Base-by-base conservation (phyloP, 805 yeast genomes). In the Zygoascus ofunaensis region DNA sequence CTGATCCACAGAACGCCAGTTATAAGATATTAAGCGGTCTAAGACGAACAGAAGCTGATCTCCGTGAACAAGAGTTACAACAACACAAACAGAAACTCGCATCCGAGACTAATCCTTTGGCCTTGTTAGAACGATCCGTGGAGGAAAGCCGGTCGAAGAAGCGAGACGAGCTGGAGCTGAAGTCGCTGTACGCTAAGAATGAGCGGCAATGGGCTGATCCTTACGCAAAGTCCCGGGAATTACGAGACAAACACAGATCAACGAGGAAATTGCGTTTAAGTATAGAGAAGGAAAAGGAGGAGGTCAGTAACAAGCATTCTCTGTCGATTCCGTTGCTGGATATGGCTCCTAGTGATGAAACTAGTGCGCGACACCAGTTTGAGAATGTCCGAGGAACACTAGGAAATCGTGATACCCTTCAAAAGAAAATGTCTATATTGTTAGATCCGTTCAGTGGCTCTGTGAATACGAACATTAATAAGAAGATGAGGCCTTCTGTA, bases 1-100 rank as follows among this genome's bases (percentile, higher is more conserved):
- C 65, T 4, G 64, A 61, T 50, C 65, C 65, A 7, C 41, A 55
- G 43, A 60, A 55, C 22, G 51, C 62, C 2, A 42, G 41, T 17
- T 61, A 61, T 35, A 47, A 30, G n/a, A 48, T 58, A 12, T 37
- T 39, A 2, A 43, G 40, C 10, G 62, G 62, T 5, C 62, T 57
- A 10, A 23, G 46, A 14, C 19, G 46, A 33, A 39, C 45, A 2
- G 47, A 37, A 15, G 39, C 39, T 19, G 32, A 20, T 37, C 21
- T 3, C 15, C 22, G 20, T 3, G 30, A 21, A 5, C 42, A 43
- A 15, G 23, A 20, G 30, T 7, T 8, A 26, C 10, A 7, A 7
- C 7, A 12, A 26, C 10, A 7, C 10, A 8, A 12, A 12, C 36
- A 34, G 36, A n/a, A 7, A 8, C n/a, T 8, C 8, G 28, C 8